phyloP scores from a whole-genome alignment of 495 filamentous ascomycete genomes.

The Talaromyces thailandensis region DNA sequence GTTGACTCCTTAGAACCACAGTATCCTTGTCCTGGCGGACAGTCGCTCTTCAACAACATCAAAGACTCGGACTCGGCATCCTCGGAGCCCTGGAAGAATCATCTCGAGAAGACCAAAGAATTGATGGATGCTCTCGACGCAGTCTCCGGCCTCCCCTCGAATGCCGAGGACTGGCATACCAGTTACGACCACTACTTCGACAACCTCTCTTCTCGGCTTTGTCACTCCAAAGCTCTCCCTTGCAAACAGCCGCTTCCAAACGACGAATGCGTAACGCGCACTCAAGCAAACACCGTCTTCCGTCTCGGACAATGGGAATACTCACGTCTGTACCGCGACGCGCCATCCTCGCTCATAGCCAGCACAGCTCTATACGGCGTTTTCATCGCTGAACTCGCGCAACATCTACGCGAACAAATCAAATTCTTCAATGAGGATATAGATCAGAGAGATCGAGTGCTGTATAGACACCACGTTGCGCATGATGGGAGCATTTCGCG shows the following conservation, averaged over 20 bases:
- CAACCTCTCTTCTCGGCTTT: slow-evolving; percentile 60
- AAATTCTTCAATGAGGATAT: neutral
- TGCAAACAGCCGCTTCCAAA: slow-evolving; percentile 31
- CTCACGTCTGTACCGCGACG: slow-evolving; percentile 56
- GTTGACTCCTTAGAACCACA: slow-evolving; percentile 57
- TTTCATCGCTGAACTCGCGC: slow-evolving; percentile 54
- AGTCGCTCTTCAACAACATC: slow-evolving; percentile 34
- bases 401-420: slow-evolving; percentile 42
- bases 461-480: slow-evolving; percentile 59
- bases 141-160: slow-evolving; percentile 47
- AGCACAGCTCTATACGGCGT: slow-evolving; percentile 48
- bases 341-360: slow-evolving; percentile 43
- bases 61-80: slow-evolving; percentile 30
- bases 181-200: slow-evolving; percentile 65
- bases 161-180: slow-evolving; percentile 48
- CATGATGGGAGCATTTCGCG: slow-evolving; percentile 59
- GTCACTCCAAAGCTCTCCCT: slow-evolving; percentile 54
- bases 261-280: slow-evolving; percentile 45
- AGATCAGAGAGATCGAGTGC: slow-evolving; percentile 12
- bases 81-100: slow-evolving; percentile 39
- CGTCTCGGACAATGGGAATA: slow-evolving; percentile 65
- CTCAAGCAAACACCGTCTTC: slow-evolving; percentile 51
- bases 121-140: slow-evolving; percentile 46
- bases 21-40: slow-evolving; percentile 46
- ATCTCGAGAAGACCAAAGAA: slow-evolving; percentile 42